Conservation (phyloP, 2,329 filamentous ascomycete genomes). For the Arthroderma uncinatum region DNA sequence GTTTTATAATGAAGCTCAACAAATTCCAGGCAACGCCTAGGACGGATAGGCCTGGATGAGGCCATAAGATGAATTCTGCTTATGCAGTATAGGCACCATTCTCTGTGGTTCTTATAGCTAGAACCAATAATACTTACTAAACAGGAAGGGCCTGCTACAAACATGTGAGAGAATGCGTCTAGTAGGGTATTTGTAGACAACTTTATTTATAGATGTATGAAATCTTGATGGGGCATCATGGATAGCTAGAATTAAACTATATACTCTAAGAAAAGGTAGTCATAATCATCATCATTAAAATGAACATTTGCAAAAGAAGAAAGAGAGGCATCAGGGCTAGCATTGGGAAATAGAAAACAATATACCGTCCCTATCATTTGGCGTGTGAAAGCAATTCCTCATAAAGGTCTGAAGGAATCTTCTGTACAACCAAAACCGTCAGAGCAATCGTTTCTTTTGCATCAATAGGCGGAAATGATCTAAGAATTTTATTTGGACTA, state of each 20-base stretch:
- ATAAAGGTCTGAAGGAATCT: conserved; percentile 84
- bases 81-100: too few relatives aligned
- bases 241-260: neutral
- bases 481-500: conserved; percentile 85
- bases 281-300: neutral
- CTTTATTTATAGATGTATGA: too few relatives aligned
- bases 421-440: conserved; percentile 74
- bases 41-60: too few relatives aligned
- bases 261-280: neutral
- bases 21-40: too few relatives aligned
- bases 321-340: neutral
- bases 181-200: too few relatives aligned
- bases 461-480: conserved; percentile 73
- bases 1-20: too few relatives aligned
- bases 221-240: too few relatives aligned
- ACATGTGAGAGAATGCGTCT: too few relatives aligned
- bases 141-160: too few relatives aligned
- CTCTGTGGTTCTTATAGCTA: too few relatives aligned
- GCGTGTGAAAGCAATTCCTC: conserved; percentile 82
- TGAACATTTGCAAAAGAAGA: neutral
- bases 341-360: neutral
- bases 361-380: conserved; percentile 28
- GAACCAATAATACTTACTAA: too few relatives aligned
- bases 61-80: too few relatives aligned
- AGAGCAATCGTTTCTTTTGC: conserved; percentile 74